These are phyloP conservation scores for Didymella arachidicola DNA, from an alignment of 2,329 filamentous ascomycete species.

Conservation along the genomic window DNA sequence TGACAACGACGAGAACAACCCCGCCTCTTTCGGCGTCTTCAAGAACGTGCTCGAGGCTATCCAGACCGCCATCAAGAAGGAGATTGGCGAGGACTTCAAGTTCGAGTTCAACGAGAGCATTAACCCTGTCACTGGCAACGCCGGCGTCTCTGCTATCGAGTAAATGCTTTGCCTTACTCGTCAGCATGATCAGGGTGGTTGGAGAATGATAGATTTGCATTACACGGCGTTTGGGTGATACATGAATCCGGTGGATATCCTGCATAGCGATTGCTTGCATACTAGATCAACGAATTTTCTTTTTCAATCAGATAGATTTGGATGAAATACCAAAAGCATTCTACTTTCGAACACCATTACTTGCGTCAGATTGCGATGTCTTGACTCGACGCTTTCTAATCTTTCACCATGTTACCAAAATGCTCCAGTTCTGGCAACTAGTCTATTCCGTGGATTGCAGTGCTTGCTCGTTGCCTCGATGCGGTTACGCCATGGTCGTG, in stretches of 20 bases:
- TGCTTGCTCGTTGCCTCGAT: neutral
- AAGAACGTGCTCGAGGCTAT: constrained; percentile 76
- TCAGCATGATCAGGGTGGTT: constrained; percentile 1
- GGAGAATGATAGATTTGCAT: constrained; percentile 4
- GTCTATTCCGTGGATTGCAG: neutral
- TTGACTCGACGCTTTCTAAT: too few relatives aligned
- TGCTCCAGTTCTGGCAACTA: neutral
- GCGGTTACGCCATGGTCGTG: too few relatives aligned
- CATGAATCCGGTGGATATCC: constrained; percentile 24
- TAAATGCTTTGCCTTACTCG: constrained; percentile 42
- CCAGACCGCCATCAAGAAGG: constrained; percentile 70
- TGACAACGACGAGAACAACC: constrained; percentile 78
- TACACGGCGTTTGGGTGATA: constrained; percentile 18
- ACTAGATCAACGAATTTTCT: constrained; percentile 25
- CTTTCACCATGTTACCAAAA: too few relatives aligned
- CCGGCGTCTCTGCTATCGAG: constrained; percentile 63
- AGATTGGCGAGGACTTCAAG: constrained; percentile 77
- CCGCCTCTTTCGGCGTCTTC: constrained; percentile 80
- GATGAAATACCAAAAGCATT: constrained; percentile 16
- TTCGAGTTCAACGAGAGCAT: constrained; percentile 75
- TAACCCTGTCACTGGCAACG: constrained; percentile 69
- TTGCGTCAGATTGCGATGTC: neutral
- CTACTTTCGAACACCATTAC: neutral
- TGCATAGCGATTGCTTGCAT: constrained; percentile 23
- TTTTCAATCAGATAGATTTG: constrained; percentile 3